A percentile compares a stretch with the other conserved stretches of the same genome.
These are phyloP conservation scores for Fusarium chaquense DNA, from an alignment of 2,329 filamentous ascomycete genomes.

Conservation along the genomic window DNA sequence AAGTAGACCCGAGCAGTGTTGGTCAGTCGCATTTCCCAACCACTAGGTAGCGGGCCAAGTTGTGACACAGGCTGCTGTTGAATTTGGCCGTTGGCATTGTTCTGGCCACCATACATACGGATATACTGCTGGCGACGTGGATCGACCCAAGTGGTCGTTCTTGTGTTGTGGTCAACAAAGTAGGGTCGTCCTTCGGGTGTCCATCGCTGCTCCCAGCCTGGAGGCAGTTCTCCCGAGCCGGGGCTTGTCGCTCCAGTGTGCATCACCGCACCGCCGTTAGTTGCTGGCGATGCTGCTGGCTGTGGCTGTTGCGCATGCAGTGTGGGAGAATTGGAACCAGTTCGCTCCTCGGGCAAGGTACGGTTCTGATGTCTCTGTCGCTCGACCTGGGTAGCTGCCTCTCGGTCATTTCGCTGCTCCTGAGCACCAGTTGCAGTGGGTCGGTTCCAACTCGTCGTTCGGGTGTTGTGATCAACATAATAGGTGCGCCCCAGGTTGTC, in stretches of 20 bases:
- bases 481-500: conserved; percentile 96
- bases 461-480: conserved; percentile 97
- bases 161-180: conserved; percentile 98
- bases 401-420: conserved; percentile 78
- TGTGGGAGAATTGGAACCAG: conserved; percentile 90
- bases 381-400: conserved; percentile 93
- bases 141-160: conserved; percentile 98
- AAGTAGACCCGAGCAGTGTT: conserved; percentile 99
- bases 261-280: conserved; percentile 81
- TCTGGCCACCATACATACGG: conserved; percentile 92
- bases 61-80: conserved; percentile 98
- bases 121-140: conserved; percentile 98
- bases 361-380: conserved; percentile 94
- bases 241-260: conserved; percentile 93
- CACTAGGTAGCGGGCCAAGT: conserved; percentile 92
- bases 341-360: conserved; percentile 94
- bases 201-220: conserved; percentile 95
- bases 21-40: conserved; percentile 99
- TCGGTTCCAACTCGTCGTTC: conserved; percentile 95
- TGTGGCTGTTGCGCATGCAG: conserved; percentile 67
- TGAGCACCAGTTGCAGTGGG: conserved; percentile 83
- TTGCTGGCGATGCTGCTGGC: conserved; percentile 52
- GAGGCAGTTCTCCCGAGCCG: conserved; percentile 92
- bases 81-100: conserved; percentile 85
- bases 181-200: conserved; percentile 96